Evolutionary conservation across 768 basidiomycete species (phyloP), one percentile per base, ranked within the genome.

Genomic region (Hydnomerulius pinastri): DNA sequence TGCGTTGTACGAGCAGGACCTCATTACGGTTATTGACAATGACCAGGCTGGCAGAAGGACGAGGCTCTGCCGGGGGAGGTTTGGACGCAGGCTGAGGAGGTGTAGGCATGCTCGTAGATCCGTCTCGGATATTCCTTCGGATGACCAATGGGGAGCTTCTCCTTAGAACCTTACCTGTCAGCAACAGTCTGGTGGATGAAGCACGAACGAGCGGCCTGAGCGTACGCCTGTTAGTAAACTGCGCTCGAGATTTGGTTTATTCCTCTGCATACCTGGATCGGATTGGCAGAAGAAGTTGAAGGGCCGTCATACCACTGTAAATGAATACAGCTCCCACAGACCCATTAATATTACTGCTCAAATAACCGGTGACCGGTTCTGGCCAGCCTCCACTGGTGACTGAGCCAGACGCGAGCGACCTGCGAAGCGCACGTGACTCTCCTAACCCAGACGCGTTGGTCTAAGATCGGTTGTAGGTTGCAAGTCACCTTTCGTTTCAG

Each of bases 1-100:
- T 87, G 30, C 87, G 71, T 29, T 87, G 85, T 3, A 90, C 86
- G 15, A 90, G 72, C 27, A 90, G 70, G 4, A 88, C 70, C 60
- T 89, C 86, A 62, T 88, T 87, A 21, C 74, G 75, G 30, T 73
- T 63, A 60, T 89, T 88, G 15, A 89, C 71, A 9, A 89, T 69
- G 36, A 88, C 72, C 39, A 87, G 66, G 58, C 84, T 87, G 1
- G 87, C 85, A 41, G 87, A 90, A 3, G 74, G 81, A 5, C 85
- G 77, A 29, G 82, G 85, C 21, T 44, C 21, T 15, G 50, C 43
- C 9, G 43, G 39, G 6, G 45, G 20, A 21, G 20, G 21, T 10
- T 42, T 41, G 4, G 46, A 32, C 25, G 32, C 28, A 6, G 25
- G n/a, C 17, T 20, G 24, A 37, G 13, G 7, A 17, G 15, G 17